These are phyloP conservation scores for Zygosaccharomyces gambellarensis DNA, from an alignment of 805 yeast species.

Conservation along the genomic window DNA sequence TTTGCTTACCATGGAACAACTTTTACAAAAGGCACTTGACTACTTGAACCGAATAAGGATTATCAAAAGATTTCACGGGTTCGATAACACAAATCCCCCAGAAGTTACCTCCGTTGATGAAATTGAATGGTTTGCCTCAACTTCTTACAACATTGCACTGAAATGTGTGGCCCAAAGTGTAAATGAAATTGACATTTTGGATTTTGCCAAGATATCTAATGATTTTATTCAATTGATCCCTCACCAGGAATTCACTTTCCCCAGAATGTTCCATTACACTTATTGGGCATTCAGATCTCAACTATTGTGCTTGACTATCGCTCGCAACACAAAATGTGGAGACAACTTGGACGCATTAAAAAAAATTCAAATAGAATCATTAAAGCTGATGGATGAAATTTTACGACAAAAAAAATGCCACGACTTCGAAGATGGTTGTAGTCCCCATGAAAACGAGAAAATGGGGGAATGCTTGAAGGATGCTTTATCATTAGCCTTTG, in stretches of 20 bases:
- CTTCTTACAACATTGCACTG: slow-evolving; percentile 33
- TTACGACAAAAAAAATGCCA: slow-evolving; percentile 10
- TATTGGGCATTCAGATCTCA: slow-evolving; percentile 25
- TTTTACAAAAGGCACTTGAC: slow-evolving; percentile 10
- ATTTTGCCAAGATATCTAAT: slow-evolving; percentile 21
- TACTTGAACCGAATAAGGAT: slow-evolving; percentile 8
- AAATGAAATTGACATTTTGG: slow-evolving; percentile 2
- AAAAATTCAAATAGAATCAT: slow-evolving; percentile 2
- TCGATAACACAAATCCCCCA: slow-evolving; percentile 1
- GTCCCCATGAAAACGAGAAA: slow-evolving; percentile 10
- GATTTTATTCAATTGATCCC: slow-evolving; percentile 20
- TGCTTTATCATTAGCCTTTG: slow-evolving; percentile 22
- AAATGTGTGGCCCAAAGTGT: slow-evolving; percentile 21
- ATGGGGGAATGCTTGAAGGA: slow-evolving; percentile 24
- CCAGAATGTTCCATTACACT: slow-evolving; percentile 22
- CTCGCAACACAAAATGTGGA: slow-evolving; percentile 3
- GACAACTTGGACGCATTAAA: neutral
- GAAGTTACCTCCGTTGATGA: slow-evolving; percentile 32
- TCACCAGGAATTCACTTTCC: slow-evolving; percentile 18
- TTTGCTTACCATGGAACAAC: slow-evolving; percentile 6
- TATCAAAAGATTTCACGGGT: neutral
- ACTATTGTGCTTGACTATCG: slow-evolving; percentile 17
- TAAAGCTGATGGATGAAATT: slow-evolving; percentile 7
- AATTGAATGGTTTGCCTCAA: slow-evolving; percentile 40
- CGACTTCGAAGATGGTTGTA: slow-evolving; percentile 10